Conservation (phyloP, 257 asterid species). For the Thymus quinquecostatus region DNA sequence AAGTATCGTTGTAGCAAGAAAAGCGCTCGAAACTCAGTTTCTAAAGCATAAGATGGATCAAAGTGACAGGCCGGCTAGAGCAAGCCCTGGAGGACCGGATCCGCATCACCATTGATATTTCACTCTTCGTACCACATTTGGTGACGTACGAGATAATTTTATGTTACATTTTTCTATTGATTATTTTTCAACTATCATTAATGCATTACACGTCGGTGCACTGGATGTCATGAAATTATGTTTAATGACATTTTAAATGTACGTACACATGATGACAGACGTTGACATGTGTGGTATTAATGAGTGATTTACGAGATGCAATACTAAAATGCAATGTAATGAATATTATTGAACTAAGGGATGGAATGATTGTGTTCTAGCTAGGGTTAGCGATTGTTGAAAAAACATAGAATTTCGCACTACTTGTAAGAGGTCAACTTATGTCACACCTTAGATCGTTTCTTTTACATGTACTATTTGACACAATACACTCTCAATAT, state of each 20-base stretch:
- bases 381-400: no score
- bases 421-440: no score
- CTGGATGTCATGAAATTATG: no score
- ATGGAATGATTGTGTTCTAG: no score
- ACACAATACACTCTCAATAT: no score
- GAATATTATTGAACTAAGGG: no score
- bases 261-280: no score
- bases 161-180: neutral
- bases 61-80: slow-evolving; percentile 46
- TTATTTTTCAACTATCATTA: neutral
- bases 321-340: neutral
- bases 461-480: no score
- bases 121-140: neutral
- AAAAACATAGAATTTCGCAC: no score
- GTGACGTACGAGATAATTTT: neutral
- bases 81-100: slow-evolving; percentile 66
- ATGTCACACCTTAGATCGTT: no score
- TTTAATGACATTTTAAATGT: no score
- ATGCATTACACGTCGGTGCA: neutral
- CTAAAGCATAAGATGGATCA: slow-evolving; percentile 28
- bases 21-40: slow-evolving; percentile 38
- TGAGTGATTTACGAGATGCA: neutral
- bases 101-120: slow-evolving; percentile 55
- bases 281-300: neutral
- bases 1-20: slow-evolving; percentile 48